These are phyloP conservation scores for Chenopodium suecicum DNA, from an alignment of 148 eudicot genomes.

Conservation along the genomic window DNA sequence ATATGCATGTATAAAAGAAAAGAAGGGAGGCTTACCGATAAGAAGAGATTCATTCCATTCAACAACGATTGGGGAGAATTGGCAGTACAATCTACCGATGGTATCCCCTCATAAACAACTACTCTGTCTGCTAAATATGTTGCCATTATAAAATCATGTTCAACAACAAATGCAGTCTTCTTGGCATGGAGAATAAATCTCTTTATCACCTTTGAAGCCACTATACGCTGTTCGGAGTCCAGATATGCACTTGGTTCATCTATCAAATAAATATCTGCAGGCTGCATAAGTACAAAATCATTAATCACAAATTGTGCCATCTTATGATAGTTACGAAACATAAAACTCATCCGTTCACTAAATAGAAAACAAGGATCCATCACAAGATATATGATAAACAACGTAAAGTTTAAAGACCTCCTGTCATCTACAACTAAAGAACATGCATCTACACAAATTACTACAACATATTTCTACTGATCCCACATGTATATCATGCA, in stretches of 20 bases:
- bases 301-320: neutral
- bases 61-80: slow-evolving; percentile 83
- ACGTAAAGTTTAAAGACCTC: neutral
- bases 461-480: neutral
- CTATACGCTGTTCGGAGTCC: slow-evolving; percentile 96
- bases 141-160: slow-evolving; percentile 97
- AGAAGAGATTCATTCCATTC: slow-evolving; percentile 91
- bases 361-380: neutral
- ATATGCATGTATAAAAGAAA: neutral
- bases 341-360: neutral
- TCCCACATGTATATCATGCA: neutral
- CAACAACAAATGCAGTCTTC: slow-evolving; percentile 95
- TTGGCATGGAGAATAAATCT: slow-evolving; percentile 90
- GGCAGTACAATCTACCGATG: slow-evolving; percentile 82
- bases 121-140: slow-evolving; percentile 92
- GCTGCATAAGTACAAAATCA: slow-evolving; percentile 44
- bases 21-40: slow-evolving; percentile 56
- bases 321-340: neutral
- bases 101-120: slow-evolving; percentile 77
- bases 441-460: neutral
- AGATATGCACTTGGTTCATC: slow-evolving; percentile 99
- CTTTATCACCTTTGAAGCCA: slow-evolving; percentile 94
- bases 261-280: slow-evolving; percentile 89
- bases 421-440: neutral
- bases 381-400: neutral